These are phyloP conservation scores for Massarina eburnea DNA, from an alignment of 2,329 filamentous ascomycete species.

Conservation along the genomic window DNA sequence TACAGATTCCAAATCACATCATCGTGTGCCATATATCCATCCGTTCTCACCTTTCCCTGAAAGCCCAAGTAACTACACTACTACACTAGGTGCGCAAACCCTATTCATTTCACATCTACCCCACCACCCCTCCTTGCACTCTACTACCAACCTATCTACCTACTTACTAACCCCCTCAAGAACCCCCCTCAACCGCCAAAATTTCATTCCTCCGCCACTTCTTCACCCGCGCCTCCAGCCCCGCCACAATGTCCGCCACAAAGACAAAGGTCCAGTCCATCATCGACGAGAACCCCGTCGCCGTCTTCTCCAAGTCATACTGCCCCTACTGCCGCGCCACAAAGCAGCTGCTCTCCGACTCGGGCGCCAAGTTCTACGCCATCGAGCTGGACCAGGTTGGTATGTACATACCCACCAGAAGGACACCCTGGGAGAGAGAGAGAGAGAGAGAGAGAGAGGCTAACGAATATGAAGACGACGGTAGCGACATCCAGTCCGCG, in stretches of 20 bases:
- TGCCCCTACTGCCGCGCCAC: conserved; percentile 88
- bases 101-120: background rate
- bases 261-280: conserved; percentile 81
- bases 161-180: background rate
- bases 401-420: conserved; percentile 50
- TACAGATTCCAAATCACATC: conserved; percentile 22
- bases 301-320: conserved; percentile 96
- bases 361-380: conserved; percentile 71
- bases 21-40: background rate
- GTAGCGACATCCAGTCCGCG: conserved; percentile 77
- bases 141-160: background rate
- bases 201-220: conserved; percentile 72
- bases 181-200: conserved; percentile 43
- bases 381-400: conserved; percentile 85
- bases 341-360: conserved; percentile 71
- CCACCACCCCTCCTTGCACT: background rate
- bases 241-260: conserved; percentile 77
- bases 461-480: conserved; percentile 65
- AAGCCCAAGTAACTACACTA: no score
- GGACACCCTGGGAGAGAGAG: background rate
- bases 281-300: conserved; percentile 86
- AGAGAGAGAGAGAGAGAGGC: background rate
- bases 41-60: background rate
- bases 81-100: no score
- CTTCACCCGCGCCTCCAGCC: conserved; percentile 62